phyloP scores from a whole-genome alignment of 1,284 basidiomycete genomes.

The Irpex sp. region DNA sequence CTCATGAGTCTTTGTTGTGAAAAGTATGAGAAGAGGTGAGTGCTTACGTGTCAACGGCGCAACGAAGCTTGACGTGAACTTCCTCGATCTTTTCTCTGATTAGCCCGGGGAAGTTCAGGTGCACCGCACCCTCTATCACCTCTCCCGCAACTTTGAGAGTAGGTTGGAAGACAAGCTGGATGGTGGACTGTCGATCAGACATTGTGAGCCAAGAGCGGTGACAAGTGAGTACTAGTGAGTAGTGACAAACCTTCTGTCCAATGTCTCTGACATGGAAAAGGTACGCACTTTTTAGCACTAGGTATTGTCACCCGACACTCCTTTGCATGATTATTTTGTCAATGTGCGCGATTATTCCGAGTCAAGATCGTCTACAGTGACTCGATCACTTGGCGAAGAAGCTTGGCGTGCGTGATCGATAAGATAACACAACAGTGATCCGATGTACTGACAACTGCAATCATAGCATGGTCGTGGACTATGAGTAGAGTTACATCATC shows the following conservation, averaged over 20 bases:
- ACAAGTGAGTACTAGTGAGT: background rate
- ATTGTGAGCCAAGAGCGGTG: background rate
- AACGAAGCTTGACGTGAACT: slow-evolving; percentile 20
- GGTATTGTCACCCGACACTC: too few relatives aligned
- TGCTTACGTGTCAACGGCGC: slow-evolving; percentile 18
- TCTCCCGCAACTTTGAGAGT: background rate
- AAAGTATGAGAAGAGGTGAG: slow-evolving; percentile 18
- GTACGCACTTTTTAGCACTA: too few relatives aligned
- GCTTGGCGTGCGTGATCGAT: too few relatives aligned
- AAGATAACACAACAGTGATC: too few relatives aligned
- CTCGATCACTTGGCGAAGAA: too few relatives aligned
- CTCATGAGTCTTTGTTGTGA: slow-evolving; percentile 2
- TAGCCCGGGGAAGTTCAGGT: slow-evolving; percentile 14
- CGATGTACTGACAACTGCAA: too few relatives aligned
- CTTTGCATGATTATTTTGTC: too few relatives aligned
- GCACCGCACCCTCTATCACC: slow-evolving; percentile 10
- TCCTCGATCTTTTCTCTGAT: slow-evolving; percentile 19
- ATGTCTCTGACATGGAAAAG: too few relatives aligned
- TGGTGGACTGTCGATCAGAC: background rate
- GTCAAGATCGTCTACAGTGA: too few relatives aligned
- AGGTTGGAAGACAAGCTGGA: background rate
- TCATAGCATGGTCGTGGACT: too few relatives aligned
- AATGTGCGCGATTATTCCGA: too few relatives aligned
- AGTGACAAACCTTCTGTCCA: background rate
- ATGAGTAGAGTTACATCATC: too few relatives aligned